Evolutionary conservation across 2,329 filamentous ascomycete species (phyloP), one percentile per base, ranked within the genome.

Genomic region (Fusarium mangiferae): DNA sequence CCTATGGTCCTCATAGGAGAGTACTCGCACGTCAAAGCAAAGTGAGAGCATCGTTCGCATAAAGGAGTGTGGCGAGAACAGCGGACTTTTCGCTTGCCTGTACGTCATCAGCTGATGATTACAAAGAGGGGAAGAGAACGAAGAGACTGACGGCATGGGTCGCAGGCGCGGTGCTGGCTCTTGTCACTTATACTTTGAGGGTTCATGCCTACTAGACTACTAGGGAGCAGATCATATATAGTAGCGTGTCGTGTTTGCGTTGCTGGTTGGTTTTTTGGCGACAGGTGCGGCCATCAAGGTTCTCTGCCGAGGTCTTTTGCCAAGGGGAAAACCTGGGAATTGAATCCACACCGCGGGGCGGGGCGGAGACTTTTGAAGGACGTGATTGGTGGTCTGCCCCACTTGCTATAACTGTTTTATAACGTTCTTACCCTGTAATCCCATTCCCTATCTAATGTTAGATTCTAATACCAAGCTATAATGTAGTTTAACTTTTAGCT

Each of bases 41-140:
- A 72, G 59, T 72, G 69, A 33, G 70, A 72, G 42, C 70, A 72
- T 70, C 70, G 48, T 33, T 72, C 70, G 24, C 70, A 72, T 13
- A 72, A 39, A 15, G 70, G 70, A 30, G 66, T 70, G 38, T 72
- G 70, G 5, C 70, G 54, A 14, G 70, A 72, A 49, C 70, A 72
- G 3, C 70, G 48, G 3, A 72, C 70, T 41, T 72, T 72, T 20
- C 70, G 65, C n/a, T 72, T 72, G 59, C 70, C 70, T 72, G 18
- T n/a, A 14, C 30, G 30, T 45, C 62, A 67, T 68, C 62, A 68
- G 65, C 39, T 30, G 26, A 66, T 49, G 33, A 6, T 28, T 8
- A 58, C 24, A 60, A 36, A 52, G 18, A 28, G 6, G 22, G 18
- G 52, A 10, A 45, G 10, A 1, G 15, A 14, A 4, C 28, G 30